Evolutionary conservation across 306 rosid species (phyloP).

Genomic region (Fagus sylvatica): DNA sequence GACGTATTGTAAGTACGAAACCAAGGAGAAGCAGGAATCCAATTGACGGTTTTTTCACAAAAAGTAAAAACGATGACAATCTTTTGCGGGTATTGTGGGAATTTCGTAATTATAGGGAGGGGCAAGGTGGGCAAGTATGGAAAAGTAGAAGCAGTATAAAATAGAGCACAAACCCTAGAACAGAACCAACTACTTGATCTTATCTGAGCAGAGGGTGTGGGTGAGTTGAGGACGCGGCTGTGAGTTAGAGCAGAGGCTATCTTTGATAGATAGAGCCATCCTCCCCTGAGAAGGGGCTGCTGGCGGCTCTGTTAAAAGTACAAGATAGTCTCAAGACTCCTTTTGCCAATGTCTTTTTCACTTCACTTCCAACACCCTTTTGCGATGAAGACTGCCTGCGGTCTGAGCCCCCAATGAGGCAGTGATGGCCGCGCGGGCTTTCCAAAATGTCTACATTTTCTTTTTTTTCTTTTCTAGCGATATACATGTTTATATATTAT

Average conservation of each 20-base stretch:
- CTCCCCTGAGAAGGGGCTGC: constrained; percentile 3
- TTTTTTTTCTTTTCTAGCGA: not conserved
- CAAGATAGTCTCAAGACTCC: not conserved
- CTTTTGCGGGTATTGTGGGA: not conserved
- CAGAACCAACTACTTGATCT: constrained; percentile 28
- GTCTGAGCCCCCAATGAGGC: constrained; percentile 37
- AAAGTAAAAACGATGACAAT: not conserved
- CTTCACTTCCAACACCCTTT: not conserved
- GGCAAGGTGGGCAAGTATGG: not conserved
- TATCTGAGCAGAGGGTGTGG: constrained; percentile 31
- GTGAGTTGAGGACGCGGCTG: not conserved
- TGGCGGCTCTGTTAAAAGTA: constrained; percentile 28
- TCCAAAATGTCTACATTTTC: no score
- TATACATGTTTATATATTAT: no score
- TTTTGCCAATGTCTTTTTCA: not conserved
- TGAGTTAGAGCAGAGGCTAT: no score
- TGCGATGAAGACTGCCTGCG: constrained; percentile 56
- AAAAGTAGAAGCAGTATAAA: not conserved
- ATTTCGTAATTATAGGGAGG: not conserved
- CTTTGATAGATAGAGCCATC: not conserved
- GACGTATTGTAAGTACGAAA: no score
- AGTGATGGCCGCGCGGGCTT: constrained; percentile 48
- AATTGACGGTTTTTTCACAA: not conserved
- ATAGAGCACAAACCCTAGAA: constrained; percentile 4
- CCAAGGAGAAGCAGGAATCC: no score